Evolutionary conservation across 257 asterid genomes (phyloP).

Genomic region (Solanum sejunctum): DNA sequence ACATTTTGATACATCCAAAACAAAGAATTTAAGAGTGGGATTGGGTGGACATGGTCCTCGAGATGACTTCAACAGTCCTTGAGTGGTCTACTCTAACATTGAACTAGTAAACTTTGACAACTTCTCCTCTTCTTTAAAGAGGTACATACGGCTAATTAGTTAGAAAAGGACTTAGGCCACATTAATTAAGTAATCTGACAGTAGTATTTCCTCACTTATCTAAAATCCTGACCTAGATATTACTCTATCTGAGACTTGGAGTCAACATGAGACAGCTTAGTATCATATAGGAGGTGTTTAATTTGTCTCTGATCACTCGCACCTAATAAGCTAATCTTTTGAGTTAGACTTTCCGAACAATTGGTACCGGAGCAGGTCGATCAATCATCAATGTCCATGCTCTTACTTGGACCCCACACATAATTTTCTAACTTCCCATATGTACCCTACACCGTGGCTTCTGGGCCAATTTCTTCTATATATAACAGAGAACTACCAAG

Average conservation of each 20-base stretch:
- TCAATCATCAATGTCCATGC: background rate
- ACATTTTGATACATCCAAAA: background rate
- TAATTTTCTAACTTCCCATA: background rate
- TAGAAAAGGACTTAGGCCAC: background rate
- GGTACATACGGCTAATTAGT: background rate
- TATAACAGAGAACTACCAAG: background rate
- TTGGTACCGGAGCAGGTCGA: background rate
- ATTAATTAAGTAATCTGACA: background rate
- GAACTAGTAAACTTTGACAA: background rate
- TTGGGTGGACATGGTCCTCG: background rate
- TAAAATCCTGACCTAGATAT: background rate
- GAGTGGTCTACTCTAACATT: background rate
- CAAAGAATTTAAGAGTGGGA: background rate
- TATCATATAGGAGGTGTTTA: too few species aligned
- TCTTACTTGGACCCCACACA: background rate
- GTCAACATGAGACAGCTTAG: too few species aligned
- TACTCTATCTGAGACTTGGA: too few species aligned
- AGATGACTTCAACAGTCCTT: background rate
- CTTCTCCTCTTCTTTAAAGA: background rate
- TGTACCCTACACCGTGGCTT: background rate
- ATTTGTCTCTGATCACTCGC: too few species aligned
- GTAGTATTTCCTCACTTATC: background rate
- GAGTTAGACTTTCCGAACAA: background rate
- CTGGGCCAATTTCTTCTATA: background rate
- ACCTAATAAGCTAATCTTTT: background rate